A percentile compares a stretch with the other conserved stretches of the same genome.
Conservation (phyloP, 2,329 filamentous ascomycete genomes). For the Coleophoma cylindrospora region DNA sequence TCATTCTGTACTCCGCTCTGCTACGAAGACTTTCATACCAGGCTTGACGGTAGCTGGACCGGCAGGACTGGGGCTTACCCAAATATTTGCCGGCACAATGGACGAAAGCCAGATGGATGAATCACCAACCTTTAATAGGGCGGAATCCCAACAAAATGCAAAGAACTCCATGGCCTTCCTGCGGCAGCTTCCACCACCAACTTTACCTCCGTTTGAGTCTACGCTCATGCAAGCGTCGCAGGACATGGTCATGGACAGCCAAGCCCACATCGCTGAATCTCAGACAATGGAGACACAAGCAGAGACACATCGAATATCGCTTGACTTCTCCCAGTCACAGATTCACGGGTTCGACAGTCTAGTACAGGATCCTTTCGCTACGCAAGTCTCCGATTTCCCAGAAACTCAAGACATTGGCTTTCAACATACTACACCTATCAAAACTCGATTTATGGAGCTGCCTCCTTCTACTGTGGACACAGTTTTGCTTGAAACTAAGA, state of each 20-base stretch:
- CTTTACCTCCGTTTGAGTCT: conserved; percentile 37
- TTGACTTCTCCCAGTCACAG: conserved; percentile 58
- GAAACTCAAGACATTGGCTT: conserved; percentile 83
- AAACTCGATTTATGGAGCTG: conserved; percentile 57
- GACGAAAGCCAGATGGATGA: conserved; percentile 47
- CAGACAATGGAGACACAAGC: conserved; percentile 29
- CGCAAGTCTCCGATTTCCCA: conserved; percentile 64
- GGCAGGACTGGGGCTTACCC: conserved; percentile 71
- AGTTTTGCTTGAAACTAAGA: conserved; percentile 41
- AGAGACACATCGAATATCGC: conserved; percentile 34
- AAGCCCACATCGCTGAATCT: conserved; percentile 35
- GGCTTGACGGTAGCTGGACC: conserved; percentile 56
- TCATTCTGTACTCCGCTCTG: conserved; percentile 62
- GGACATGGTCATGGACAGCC: conserved; percentile 43
- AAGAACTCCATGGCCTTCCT: conserved; percentile 44
- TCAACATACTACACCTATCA: conserved; percentile 66
- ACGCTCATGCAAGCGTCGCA: conserved; percentile 29
- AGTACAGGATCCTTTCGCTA: conserved; percentile 37
- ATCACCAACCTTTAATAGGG: conserved; percentile 3
- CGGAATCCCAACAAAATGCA: conserved; percentile 20
- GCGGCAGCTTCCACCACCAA: conserved; percentile 44
- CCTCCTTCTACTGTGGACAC: conserved; percentile 70
- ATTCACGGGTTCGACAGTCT: conserved; percentile 53
- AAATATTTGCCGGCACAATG: conserved; percentile 89
- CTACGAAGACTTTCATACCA: conserved; percentile 65